Base-by-base conservation (phyloP, 1,139 yeast genomes). In the Hansenula lynferdii region DNA sequence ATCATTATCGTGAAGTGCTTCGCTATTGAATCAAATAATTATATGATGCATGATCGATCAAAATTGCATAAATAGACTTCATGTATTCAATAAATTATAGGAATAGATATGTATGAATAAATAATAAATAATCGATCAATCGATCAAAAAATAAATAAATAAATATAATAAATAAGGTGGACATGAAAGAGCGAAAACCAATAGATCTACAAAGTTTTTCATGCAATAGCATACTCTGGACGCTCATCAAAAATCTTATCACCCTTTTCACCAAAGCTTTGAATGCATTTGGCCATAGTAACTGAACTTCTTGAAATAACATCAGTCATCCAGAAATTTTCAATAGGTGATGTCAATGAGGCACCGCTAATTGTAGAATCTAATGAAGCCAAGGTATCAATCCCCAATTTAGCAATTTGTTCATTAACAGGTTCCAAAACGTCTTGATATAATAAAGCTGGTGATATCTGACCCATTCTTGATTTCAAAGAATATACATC, bases 321-420 rank as follows among this genome's bases (percentile, higher is more conserved):
- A 62, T 86, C 94, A 33, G 96, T 86, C 70, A 85, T 83, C 71
- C 85, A 86, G 62, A 84, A 86, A 76, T 86, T 84, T 49, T 77
- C 77, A 57, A 86, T 80, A 44, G 89, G 90, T 60, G 77, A 78
- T 63, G 75, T 53, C 58, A 78, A 72, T 45, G 71, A 71, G 37
- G 63, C 68, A 45, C 82, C 80, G 29, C 66, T 53, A 28, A 72
- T 60, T 56, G 64, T 70, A 4, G 43, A 56, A 46, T 57, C 62
- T 58, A 41, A 58, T 53, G 39, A 58, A 48, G 56, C 56, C 60
- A 65, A 64, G 38, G 72, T 69, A 42, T 67, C 63, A 52, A 84
- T 63, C 41, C 94, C 95, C 43, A 79, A 61, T 37, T 69, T 64
- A 35, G 78, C 80, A 42, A 84, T 59, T 31, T 74, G 79, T 31